phyloP scores from a whole-genome alignment of 768 basidiomycete genomes.

The Chiua virens region DNA sequence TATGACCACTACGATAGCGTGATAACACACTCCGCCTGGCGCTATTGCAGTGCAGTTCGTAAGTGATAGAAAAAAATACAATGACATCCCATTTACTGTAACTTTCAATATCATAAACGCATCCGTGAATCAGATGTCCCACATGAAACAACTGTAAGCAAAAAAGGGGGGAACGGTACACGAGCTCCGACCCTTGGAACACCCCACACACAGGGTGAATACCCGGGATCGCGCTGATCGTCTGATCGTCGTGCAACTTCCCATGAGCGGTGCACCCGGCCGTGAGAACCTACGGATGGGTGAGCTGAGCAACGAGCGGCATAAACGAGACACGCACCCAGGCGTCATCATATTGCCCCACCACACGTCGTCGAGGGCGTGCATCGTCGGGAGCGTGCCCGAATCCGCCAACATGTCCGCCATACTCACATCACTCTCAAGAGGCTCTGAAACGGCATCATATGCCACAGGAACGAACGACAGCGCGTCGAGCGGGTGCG shows the following conservation, averaged over 20 bases:
- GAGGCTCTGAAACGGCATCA: not conserved
- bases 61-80: not conserved
- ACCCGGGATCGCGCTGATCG: constrained; percentile 12
- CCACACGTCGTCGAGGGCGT: constrained; percentile 68
- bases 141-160: not conserved
- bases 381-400: constrained; percentile 69
- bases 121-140: not conserved
- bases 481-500: constrained; percentile 39
- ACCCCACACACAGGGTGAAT: constrained; percentile 18
- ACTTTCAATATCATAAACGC: not conserved
- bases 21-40: too few species aligned
- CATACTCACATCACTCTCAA: constrained; percentile 18
- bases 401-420: constrained; percentile 37
- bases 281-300: constrained; percentile 28
- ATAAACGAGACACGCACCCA: constrained; percentile 37
- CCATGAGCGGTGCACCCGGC: constrained; percentile 30
- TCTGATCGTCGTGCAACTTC: constrained; percentile 13
- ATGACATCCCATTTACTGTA: not conserved
- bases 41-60: too few species aligned
- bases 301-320: not conserved
- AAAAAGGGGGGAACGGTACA: not conserved
- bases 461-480: constrained; percentile 37
- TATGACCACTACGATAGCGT: too few species aligned
- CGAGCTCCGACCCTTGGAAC: constrained; percentile 14
- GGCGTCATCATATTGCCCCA: constrained; percentile 88